These are phyloP conservation scores for Paramecium biaurelia DNA, from an alignment of 73 alveolate species.

Conservation along the genomic window DNA sequence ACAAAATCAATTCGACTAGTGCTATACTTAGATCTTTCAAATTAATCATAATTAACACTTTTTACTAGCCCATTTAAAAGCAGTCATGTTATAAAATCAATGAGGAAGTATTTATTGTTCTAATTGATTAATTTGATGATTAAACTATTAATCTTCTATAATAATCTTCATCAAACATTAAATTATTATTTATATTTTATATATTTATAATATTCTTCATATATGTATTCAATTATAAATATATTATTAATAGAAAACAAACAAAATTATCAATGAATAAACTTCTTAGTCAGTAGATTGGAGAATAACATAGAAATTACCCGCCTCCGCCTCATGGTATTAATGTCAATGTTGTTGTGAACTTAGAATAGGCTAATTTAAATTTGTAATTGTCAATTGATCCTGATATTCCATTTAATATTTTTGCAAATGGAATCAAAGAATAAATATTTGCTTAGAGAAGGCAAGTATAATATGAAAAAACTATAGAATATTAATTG, in stretches of 20 bases:
- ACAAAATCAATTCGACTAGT: neutral
- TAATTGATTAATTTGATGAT: neutral
- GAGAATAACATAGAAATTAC: too few species aligned
- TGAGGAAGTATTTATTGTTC: neutral
- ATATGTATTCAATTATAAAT: too few species aligned
- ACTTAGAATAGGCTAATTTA: neutral
- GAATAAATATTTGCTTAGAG: neutral
- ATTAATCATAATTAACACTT: too few species aligned
- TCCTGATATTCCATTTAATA: neutral
- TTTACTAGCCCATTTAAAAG: conserved; percentile 37
- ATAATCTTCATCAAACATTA: neutral
- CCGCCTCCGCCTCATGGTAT: neutral
- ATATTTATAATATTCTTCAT: too few species aligned
- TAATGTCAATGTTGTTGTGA: neutral
- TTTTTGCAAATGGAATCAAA: neutral
- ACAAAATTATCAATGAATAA: neutral
- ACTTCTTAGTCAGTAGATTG: too few species aligned
- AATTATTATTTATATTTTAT: too few species aligned
- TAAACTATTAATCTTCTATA: neutral
- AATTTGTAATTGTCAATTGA: neutral
- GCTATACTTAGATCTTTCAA: too few species aligned
- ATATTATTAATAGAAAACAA: too few species aligned
- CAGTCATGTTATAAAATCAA: conserved; percentile 38
- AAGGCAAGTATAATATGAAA: neutral
- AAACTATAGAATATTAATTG: neutral